These are phyloP conservation scores for Megacollybia marginata DNA, from an alignment of 768 basidiomycete species.

Conservation along the genomic window DNA sequence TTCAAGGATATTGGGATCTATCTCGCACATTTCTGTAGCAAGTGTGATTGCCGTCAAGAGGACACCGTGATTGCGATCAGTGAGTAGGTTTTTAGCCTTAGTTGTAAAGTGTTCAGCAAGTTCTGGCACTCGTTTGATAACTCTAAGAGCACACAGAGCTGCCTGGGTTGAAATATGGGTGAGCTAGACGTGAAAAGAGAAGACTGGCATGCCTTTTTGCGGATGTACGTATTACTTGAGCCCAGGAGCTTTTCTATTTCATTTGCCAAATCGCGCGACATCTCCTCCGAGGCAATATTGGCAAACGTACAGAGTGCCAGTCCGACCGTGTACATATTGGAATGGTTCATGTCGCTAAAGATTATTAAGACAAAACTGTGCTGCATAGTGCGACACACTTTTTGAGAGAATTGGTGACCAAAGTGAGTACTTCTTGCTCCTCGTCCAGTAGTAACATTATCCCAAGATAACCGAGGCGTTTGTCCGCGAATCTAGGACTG, in stretches of 20 bases:
- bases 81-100: slow-evolving; percentile 85
- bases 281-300: slow-evolving; percentile 98
- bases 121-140: slow-evolving; percentile 95
- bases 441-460: slow-evolving; percentile 98
- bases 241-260: slow-evolving; percentile 97
- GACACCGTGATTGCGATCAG: slow-evolving; percentile 96
- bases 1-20: slow-evolving; percentile 62
- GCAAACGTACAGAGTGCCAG: slow-evolving; percentile 97
- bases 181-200: not conserved
- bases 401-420: slow-evolving; percentile 97
- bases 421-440: slow-evolving; percentile 93
- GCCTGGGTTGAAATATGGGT: slow-evolving; percentile 45
- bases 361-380: not conserved
- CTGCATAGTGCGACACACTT: slow-evolving; percentile 51
- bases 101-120: slow-evolving; percentile 85
- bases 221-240: slow-evolving; percentile 96
- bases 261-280: slow-evolving; percentile 96
- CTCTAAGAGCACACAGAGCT: slow-evolving; percentile 87
- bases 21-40: slow-evolving; percentile 88
- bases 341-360: slow-evolving; percentile 94
- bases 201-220: slow-evolving; percentile 74
- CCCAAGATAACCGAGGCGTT: slow-evolving; percentile 91
- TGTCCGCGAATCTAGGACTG: slow-evolving; percentile 92
- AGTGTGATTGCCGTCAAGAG: slow-evolving; percentile 91
- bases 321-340: slow-evolving; percentile 98